Conservation (phyloP, 331 rosid genomes). For the Stylosanthes scabra region DNA sequence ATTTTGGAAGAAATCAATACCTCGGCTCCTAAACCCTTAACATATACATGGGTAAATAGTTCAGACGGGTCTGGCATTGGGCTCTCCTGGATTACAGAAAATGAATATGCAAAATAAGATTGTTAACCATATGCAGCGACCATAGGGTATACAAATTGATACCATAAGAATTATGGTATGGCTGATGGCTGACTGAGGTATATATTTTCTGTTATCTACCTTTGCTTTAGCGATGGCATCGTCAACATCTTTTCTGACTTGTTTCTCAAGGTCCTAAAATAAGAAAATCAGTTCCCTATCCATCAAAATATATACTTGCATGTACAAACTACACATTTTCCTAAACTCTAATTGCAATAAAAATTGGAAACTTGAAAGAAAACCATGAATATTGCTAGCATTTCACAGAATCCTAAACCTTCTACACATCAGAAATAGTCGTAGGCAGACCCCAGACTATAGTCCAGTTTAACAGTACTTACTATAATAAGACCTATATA, state of each 20-base stretch:
- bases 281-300: not conserved
- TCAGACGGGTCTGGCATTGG: slow-evolving; percentile 85
- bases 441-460: not conserved
- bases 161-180: no score
- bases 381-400: not conserved
- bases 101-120: slow-evolving; percentile 17
- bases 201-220: slow-evolving; percentile 53
- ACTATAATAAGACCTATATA: not conserved
- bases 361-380: not conserved
- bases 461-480: slow-evolving; percentile 13
- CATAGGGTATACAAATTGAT: not conserved
- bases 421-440: slow-evolving; percentile 14
- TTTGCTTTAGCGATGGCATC: slow-evolving; percentile 95
- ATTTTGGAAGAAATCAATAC: slow-evolving; percentile 45
- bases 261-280: slow-evolving; percentile 84
- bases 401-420: not conserved
- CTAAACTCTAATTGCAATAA: slow-evolving; percentile 7
- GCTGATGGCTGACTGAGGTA: slow-evolving; percentile 5
- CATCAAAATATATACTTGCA: slow-evolving; percentile 1
- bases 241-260: slow-evolving; percentile 80
- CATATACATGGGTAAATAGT: slow-evolving; percentile 71
- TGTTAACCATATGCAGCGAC: slow-evolving; percentile 13
- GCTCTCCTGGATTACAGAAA: slow-evolving; percentile 74
- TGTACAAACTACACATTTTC: not conserved
- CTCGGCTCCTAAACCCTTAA: slow-evolving; percentile 79